These are phyloP conservation scores for Magnolia officinalis DNA, from an alignment of 164 flowering plant genomes.

Conservation along the genomic window DNA sequence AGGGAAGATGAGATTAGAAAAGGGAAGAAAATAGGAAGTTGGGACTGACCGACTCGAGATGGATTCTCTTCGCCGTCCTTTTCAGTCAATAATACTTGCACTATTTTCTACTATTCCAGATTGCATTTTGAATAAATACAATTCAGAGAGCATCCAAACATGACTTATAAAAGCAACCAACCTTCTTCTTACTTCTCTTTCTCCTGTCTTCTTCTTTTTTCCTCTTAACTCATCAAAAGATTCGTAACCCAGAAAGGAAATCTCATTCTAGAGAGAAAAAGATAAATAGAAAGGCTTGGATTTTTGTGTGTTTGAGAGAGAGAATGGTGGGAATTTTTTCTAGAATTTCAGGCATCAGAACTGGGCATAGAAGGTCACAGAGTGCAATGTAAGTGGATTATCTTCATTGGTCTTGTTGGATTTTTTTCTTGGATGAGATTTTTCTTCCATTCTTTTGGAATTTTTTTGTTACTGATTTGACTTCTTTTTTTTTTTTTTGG, in stretches of 20 bases:
- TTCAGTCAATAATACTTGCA: not conserved
- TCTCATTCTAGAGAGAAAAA: no score
- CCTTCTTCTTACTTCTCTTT: not conserved
- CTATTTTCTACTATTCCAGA: not conserved
- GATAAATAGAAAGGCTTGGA: not conserved
- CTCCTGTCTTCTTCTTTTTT: not conserved
- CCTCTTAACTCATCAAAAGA: not conserved
- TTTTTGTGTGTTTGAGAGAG: not conserved
- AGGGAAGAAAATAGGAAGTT: no score
- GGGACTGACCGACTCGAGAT: no score
- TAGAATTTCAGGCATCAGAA: slow-evolving; percentile 47
- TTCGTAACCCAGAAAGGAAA: not conserved
- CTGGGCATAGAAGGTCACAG: slow-evolving; percentile 63
- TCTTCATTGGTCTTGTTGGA: not conserved
- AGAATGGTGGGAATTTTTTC: slow-evolving; percentile 89
- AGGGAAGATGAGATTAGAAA: no score
- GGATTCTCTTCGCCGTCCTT: slow-evolving; percentile 3
- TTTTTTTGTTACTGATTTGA: not conserved
- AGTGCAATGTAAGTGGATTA: slow-evolving; percentile 53
- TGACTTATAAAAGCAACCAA: not conserved
- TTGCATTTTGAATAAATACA: not conserved
- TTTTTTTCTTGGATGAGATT: not conserved
- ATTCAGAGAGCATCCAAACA: slow-evolving; percentile 1
- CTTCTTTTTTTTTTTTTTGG: not conserved
- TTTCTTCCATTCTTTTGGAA: slow-evolving; percentile 1